Evolutionary conservation across 768 basidiomycete species (phyloP).

Genomic region (Panaeolus cyanescens): DNA sequence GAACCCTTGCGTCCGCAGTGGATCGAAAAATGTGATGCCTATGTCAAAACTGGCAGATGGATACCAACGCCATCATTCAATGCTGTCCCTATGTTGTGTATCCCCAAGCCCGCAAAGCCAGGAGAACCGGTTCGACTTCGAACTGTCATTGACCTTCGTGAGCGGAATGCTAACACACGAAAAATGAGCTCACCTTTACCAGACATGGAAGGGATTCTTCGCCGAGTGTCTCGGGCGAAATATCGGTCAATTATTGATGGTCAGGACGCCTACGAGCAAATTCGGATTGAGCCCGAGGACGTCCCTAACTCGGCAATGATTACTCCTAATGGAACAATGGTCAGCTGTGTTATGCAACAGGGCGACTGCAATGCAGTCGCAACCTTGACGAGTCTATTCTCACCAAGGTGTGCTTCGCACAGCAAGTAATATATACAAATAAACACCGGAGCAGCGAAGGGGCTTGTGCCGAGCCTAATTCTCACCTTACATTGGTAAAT

Average conservation of each 20-base stretch:
- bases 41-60: constrained; percentile 24
- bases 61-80: constrained; percentile 31
- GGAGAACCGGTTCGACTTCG: constrained; percentile 24
- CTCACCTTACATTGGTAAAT: constrained; percentile 30
- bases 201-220: constrained; percentile 38
- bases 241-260: too few relatives aligned
- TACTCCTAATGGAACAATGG: constrained; percentile 37
- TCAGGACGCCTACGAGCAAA: too few relatives aligned
- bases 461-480: too few relatives aligned
- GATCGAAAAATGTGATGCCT: constrained; percentile 19
- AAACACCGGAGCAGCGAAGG: too few relatives aligned
- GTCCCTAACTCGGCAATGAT: constrained; percentile 22
- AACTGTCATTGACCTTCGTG: constrained; percentile 20
- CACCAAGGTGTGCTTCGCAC: too few relatives aligned
- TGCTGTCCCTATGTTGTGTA: constrained; percentile 33
- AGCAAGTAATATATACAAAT: too few relatives aligned
- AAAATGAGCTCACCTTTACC: constrained; percentile 40
- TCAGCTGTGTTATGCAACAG: constrained; percentile 27
- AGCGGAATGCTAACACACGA: constrained; percentile 38
- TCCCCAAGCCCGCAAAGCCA: constrained; percentile 31
- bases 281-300: constrained; percentile 3
- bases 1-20: constrained; percentile 24
- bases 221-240: constrained; percentile 18
- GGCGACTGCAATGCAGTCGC: too few relatives aligned
- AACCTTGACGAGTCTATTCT: too few relatives aligned